These are phyloP conservation scores for Lactarius vividus DNA, from an alignment of 768 basidiomycete species.

Conservation along the genomic window DNA sequence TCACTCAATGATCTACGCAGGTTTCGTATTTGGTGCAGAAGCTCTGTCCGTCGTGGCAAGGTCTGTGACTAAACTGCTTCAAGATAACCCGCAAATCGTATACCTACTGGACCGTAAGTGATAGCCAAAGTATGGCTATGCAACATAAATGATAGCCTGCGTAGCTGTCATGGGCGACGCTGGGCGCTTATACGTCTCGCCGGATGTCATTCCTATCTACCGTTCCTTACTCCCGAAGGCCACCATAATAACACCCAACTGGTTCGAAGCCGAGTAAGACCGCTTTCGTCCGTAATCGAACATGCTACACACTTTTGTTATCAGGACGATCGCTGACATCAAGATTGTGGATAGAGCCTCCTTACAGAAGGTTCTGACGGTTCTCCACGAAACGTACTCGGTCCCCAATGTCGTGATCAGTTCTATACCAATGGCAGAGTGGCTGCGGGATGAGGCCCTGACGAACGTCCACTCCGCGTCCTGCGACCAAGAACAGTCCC, in stretches of 20 bases:
- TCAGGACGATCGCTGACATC: slow-evolving; percentile 72
- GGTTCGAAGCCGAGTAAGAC: slow-evolving; percentile 93
- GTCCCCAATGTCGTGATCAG: slow-evolving; percentile 91
- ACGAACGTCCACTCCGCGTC: slow-evolving; percentile 37
- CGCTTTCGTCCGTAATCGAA: slow-evolving; percentile 13
- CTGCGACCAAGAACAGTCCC: slow-evolving; percentile 40
- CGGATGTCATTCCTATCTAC: slow-evolving; percentile 86
- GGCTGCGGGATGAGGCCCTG: slow-evolving; percentile 59
- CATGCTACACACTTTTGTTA: background rate
- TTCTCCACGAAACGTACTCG: slow-evolving; percentile 70
- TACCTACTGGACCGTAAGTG: slow-evolving; percentile 91
- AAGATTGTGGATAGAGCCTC: slow-evolving; percentile 64
- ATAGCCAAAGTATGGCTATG: background rate
- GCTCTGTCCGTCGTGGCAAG: slow-evolving; percentile 64
- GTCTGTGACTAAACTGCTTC: slow-evolving; percentile 59
- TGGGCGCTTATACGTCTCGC: slow-evolving; percentile 82
- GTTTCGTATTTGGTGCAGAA: slow-evolving; percentile 87
- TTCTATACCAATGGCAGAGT: slow-evolving; percentile 70
- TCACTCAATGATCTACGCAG: slow-evolving; percentile 37
- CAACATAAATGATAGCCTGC: background rate
- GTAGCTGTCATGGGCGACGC: slow-evolving; percentile 94
- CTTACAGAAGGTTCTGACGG: slow-evolving; percentile 62
- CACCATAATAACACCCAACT: slow-evolving; percentile 94
- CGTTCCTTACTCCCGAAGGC: slow-evolving; percentile 75
- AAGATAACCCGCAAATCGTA: slow-evolving; percentile 56